Base-by-base conservation (phyloP, 2,329 filamentous ascomycete species). In the Monosporascus sp. region DNA sequence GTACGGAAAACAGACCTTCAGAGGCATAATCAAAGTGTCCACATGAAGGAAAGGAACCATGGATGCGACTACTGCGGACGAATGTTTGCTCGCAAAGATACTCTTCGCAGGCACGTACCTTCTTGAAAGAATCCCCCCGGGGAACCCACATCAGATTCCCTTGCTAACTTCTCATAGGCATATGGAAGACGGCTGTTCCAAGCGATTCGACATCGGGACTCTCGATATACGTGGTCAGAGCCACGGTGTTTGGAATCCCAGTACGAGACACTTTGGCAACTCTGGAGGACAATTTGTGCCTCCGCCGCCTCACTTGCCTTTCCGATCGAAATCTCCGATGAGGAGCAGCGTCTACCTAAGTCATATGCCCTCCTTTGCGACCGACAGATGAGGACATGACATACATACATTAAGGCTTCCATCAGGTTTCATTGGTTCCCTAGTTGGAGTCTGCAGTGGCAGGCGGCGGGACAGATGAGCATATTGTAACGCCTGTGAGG, bases 1-100 rank as follows among this genome's bases (percentile, higher is more conserved):
- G 88, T 90, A 18, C 81, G 91, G 61, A 91, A 88, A 70, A 92
- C 90, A 1, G 91, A 96, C 67, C 77, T 96, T 24, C 76, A 79
- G 59, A 71, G 79, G 59, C 77, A 86, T 65, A 74, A 81, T 68
- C 78, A 81, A 60, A 83, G 77, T 64, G 88, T 94, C 11, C 90
- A 95, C 65, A 77, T 85, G 66, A 90, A 89, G 70, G 77, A 85
- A 57, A 82, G 83, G 52, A 85, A 85, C 60, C 84, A 85, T 68
- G 76, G 76, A 54, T 95, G 90, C 65, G 78, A 84, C 55, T 84
- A 84, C 55, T 95, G 90, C 65, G 79, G 80, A 35, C 79, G 83
- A 51, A 76, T 80, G 43, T 95, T 95, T 73, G 85, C 88, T 25
- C 81, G 90, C 45, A 91, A 90, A 67, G 90, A 95, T 63, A 94